Percentiles rank a stretch among this genome's conserved stretches.
These are phyloP conservation scores for Cryptococcus sp. DNA, from an alignment of 1,284 basidiomycete species.

Conservation along the genomic window DNA sequence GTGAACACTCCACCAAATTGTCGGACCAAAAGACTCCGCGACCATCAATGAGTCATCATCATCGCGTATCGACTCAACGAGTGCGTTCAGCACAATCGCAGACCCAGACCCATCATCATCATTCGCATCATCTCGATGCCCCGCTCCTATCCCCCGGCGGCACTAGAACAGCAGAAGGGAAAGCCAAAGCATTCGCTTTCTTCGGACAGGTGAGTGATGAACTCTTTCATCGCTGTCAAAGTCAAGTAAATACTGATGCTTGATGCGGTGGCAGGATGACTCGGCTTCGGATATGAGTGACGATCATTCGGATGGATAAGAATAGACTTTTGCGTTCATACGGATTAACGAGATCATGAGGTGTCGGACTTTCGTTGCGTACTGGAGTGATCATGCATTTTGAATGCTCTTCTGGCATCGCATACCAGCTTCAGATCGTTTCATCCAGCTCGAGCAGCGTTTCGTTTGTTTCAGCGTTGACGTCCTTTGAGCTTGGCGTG, in stretches of 20 bases:
- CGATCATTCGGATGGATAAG: constrained; percentile 30
- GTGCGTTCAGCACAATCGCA: not conserved
- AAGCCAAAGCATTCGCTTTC: constrained; percentile 52
- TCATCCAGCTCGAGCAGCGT: not conserved
- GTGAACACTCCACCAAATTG: not conserved
- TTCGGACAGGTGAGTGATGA: constrained; percentile 45
- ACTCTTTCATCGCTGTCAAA: constrained; percentile 23
- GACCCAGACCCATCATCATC: constrained; percentile 50
- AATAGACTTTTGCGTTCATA: constrained; percentile 2
- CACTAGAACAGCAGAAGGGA: constrained; percentile 14
- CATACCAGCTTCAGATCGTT: no score
- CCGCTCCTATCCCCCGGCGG: constrained; percentile 11
- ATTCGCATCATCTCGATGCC: constrained; percentile 17
- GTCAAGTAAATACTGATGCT: constrained; percentile 53
- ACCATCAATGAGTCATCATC: no score
- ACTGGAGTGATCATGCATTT: no score
- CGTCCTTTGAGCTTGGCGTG: not conserved
- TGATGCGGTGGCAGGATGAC: constrained; percentile 72
- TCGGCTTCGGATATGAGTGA: constrained; percentile 61
- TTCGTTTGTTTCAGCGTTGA: not conserved
- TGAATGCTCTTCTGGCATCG: no score
- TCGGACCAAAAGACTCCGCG: no score
- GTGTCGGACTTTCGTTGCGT: not conserved
- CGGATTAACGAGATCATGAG: not conserved
- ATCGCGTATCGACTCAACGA: no score